A percentile compares a stretch with the other conserved stretches of the same genome.
phyloP scores from a whole-genome alignment of 1,139 yeast species.

The Yarrowia galli region DNA sequence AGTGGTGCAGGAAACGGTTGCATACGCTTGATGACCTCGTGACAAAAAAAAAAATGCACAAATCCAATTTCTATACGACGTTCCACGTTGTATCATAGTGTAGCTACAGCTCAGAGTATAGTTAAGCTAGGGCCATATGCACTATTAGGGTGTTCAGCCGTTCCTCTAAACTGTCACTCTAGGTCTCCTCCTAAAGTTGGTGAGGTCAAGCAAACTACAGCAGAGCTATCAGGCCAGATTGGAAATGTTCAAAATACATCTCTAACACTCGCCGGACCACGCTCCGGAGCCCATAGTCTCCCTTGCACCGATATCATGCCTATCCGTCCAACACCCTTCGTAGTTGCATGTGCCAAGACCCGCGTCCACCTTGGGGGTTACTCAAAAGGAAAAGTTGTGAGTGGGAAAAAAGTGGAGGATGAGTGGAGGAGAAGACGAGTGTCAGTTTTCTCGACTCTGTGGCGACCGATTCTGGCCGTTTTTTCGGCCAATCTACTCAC shows the following conservation, averaged over 20 bases:
- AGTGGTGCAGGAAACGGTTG: no score
- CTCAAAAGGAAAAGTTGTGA: background rate
- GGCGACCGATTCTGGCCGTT: no score
- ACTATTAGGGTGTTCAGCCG: constrained; percentile 23
- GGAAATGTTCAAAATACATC: background rate
- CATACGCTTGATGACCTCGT: background rate
- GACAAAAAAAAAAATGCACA: background rate
- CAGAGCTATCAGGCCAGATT: no score
- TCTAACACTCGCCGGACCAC: background rate
- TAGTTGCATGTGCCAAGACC: constrained; percentile 34
- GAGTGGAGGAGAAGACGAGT: background rate
- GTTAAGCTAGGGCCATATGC: background rate
- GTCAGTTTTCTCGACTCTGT: no score
- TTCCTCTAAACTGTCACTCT: constrained; percentile 8
- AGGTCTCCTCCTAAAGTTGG: constrained; percentile 1
- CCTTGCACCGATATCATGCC: constrained; percentile 17
- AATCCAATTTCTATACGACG: background rate
- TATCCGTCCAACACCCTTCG: constrained; percentile 3
- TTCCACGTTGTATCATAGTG: constrained; percentile 13
- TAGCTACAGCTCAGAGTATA: no score
- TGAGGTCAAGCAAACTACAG: no score
- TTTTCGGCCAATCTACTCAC: background rate
- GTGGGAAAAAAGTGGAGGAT: background rate
- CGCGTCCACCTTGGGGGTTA: constrained; percentile 34
- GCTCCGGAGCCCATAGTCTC: background rate